Conservation (phyloP, 495 filamentous ascomycete genomes). For the Chaetomidium leptoderma region DNA sequence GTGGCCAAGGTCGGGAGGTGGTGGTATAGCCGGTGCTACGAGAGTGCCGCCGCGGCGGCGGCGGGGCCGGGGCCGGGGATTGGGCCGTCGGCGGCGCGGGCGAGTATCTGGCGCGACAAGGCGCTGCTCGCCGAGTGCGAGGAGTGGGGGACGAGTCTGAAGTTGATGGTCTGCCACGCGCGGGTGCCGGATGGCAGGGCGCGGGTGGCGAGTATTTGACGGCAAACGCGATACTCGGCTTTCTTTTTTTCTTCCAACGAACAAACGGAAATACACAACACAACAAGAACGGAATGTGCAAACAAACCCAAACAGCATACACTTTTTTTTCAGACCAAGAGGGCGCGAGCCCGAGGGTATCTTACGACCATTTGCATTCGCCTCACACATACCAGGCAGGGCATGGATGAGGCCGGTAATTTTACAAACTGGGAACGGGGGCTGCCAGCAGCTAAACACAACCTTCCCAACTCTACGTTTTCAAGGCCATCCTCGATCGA, state of each 20-base stretch:
- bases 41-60: conserved; percentile 57
- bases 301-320: not conserved
- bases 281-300: conserved; percentile 1
- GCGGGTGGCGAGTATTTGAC: conserved; percentile 44
- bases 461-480: not conserved
- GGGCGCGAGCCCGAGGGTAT: conserved; percentile 18
- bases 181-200: conserved; percentile 43
- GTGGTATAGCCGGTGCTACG: conserved; percentile 95
- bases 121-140: conserved; percentile 78
- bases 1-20: conserved; percentile 88
- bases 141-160: conserved; percentile 78
- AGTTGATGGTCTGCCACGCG: conserved; percentile 86
- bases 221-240: not conserved
- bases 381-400: not conserved
- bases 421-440: not conserved
- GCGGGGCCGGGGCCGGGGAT: conserved; percentile 44
- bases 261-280: not conserved
- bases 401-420: conserved; percentile 1
- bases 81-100: conserved; percentile 41
- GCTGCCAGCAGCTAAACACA: not conserved
- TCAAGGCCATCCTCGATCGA: conserved; percentile 4
- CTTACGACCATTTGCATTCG: too few relatives aligned
- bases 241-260: not conserved
- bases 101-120: conserved; percentile 77
- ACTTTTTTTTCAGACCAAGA: conserved; percentile 19